Base-by-base conservation (phyloP, 192 early-diverging fungal genomes). In the Podochytrium sp. region DNA sequence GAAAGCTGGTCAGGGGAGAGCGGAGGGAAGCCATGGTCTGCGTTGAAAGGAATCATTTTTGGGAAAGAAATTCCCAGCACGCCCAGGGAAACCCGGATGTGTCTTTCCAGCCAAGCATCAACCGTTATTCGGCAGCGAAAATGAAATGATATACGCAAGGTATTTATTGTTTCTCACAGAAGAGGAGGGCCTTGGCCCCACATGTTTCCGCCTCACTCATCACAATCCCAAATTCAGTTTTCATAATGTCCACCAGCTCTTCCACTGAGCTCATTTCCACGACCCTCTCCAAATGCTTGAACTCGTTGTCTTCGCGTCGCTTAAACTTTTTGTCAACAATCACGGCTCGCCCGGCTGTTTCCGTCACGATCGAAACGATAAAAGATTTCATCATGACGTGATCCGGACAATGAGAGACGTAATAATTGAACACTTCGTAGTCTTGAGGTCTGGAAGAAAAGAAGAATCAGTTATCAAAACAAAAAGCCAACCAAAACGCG, bases 391-490 rank as follows among this genome's bases (percentile, higher is more conserved):
- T 29, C 41, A 65, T 23, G 27, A 39, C 30, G 16, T 49, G 34
- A 7, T 33, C 18, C 23, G 20, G 23, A 18, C 23, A 3, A 29
- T 35, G 18, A 32, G 34, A 23, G 2, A 65, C 41, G 32, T 47
- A 65, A 47, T 25, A 23, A 34, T 65, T 65, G 0, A 65, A 25
- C 1, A 47, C 64, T 34, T 25, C 47, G 41, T 29, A 65, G 41
- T 65, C 64, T 49, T 65, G 42, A 10, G 64, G 64, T 47, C 64
- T 65, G n/a, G 2, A 27, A 41, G 2, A 49, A 43, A 49, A 43
- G 43, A 2, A n/a, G 29, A 49, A 14, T n/a, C 20, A 57, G 30
- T 57, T 47, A 29, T 16, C 16, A 58, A 47, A 47, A 14, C 20
- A 47, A 47, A 47, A 47, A 47, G n/a, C 12, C 12, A 47, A 10